These are phyloP conservation scores for Sherardia arvensis DNA, from an alignment of 257 asterid genomes.

Conservation along the genomic window DNA sequence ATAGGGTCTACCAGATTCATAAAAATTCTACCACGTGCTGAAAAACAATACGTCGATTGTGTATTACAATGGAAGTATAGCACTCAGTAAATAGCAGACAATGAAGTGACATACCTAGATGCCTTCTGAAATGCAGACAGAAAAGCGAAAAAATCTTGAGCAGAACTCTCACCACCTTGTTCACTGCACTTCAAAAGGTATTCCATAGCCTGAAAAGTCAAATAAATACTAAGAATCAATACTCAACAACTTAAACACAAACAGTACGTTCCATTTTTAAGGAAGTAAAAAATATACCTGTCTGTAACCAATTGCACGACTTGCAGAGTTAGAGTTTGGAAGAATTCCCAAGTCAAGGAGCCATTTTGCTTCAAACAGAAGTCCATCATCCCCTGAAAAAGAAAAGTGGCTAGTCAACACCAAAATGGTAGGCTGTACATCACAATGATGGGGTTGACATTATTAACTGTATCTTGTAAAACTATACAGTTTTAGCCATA, in stretches of 20 bases:
- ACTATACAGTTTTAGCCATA: background rate
- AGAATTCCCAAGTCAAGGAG: conserved; percentile 84
- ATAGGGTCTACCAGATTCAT: background rate
- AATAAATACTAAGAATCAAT: background rate
- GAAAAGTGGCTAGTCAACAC: conserved; percentile 3
- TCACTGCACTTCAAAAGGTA: conserved; percentile 61
- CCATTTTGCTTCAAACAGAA: conserved; percentile 79
- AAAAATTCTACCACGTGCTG: background rate
- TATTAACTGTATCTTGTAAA: no score
- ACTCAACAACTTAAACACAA: background rate
- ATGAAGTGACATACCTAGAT: conserved; percentile 43
- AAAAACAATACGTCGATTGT: background rate
- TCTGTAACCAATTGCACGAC: conserved; percentile 95
- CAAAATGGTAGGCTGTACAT: background rate
- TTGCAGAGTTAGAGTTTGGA: conserved; percentile 82
- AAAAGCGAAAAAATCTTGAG: conserved; percentile 48
- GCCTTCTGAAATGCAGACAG: conserved; percentile 75
- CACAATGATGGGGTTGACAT: background rate
- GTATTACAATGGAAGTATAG: background rate
- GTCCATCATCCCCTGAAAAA: conserved; percentile 49
- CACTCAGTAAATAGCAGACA: background rate
- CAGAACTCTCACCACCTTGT: conserved; percentile 57
- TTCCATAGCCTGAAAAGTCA: conserved; percentile 68
- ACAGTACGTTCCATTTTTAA: background rate
- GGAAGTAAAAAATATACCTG: conserved; percentile 44